A percentile compares a stretch with the other conserved stretches of the same genome.
These are phyloP conservation scores for Globisporangium barbulae DNA, from an alignment of 352 stramenopile genomes.

Conservation along the genomic window DNA sequence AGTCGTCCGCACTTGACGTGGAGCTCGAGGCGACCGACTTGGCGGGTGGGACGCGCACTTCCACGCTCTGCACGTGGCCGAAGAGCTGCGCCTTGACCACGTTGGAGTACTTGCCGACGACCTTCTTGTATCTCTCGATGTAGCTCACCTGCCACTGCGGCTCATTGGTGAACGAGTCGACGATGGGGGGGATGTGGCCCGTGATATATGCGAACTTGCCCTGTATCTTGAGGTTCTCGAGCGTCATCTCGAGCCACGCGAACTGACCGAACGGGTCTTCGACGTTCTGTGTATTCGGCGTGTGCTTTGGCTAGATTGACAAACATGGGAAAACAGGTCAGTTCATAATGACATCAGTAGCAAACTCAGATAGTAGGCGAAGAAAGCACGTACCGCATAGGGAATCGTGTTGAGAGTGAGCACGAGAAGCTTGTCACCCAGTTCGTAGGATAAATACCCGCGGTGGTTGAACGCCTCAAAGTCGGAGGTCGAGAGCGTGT, in stretches of 20 bases:
- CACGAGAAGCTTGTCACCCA: slow-evolving; percentile 60
- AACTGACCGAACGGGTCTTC: slow-evolving; percentile 91
- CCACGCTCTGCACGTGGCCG: slow-evolving; percentile 89
- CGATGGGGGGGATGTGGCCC: slow-evolving; percentile 88
- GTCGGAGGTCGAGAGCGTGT: slow-evolving; percentile 45
- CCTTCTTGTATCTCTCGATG: slow-evolving; percentile 74
- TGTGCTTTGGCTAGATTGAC: slow-evolving; percentile 52
- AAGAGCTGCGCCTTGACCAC: slow-evolving; percentile 87
- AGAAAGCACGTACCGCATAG: slow-evolving; percentile 54
- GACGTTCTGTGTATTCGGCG: slow-evolving; percentile 56
- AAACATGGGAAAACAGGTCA: slow-evolving; percentile 30
- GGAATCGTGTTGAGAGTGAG: slow-evolving; percentile 79
- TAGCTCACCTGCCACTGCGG: slow-evolving; percentile 88
- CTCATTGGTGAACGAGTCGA: slow-evolving; percentile 79
- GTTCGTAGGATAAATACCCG: slow-evolving; percentile 62
- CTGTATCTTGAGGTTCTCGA: slow-evolving; percentile 37
- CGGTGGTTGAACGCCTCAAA: slow-evolving; percentile 46
- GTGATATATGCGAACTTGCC: slow-evolving; percentile 79
- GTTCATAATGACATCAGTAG: background rate
- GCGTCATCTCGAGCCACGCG: slow-evolving; percentile 75
- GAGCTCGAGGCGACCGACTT: slow-evolving; percentile 4
- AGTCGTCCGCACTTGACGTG: slow-evolving; percentile 1
- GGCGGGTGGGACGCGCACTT: slow-evolving; percentile 70
- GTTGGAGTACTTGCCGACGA: slow-evolving; percentile 55
- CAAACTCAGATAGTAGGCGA: no score